Percentiles rank a stretch among this genome's conserved stretches.
Conservation (phyloP, 1,284 basidiomycete species). For the Sanghuangporus weigelae region DNA sequence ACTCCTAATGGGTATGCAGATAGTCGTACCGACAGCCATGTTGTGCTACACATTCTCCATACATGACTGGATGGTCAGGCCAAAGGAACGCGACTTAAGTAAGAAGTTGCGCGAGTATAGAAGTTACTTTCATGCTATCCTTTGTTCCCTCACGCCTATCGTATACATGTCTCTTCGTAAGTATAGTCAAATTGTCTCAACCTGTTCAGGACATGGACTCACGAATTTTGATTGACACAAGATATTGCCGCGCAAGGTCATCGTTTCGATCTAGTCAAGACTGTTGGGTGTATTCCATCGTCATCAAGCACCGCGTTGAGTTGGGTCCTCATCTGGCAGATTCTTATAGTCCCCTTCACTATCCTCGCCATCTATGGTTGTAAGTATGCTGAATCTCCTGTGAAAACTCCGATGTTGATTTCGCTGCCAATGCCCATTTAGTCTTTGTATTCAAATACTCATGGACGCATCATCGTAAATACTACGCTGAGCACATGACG, state of each 20-base stretch:
- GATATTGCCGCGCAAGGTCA: slow-evolving; percentile 62
- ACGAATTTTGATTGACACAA: slow-evolving; percentile 23
- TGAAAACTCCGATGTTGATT: not conserved
- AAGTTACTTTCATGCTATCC: slow-evolving; percentile 40
- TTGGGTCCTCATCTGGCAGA: slow-evolving; percentile 46
- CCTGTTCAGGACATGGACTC: not conserved
- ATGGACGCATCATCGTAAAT: not conserved
- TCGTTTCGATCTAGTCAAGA: slow-evolving; percentile 60
- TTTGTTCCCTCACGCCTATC: slow-evolving; percentile 51
- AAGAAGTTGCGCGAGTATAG: slow-evolving; percentile 33
- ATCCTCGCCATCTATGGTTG: not conserved
- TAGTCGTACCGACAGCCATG: slow-evolving; percentile 54
- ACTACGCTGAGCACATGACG: not conserved
- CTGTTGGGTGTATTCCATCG: slow-evolving; percentile 60
- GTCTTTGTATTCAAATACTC: slow-evolving; percentile 6
- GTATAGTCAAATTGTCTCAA: slow-evolving; percentile 24
- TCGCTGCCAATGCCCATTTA: not conserved
- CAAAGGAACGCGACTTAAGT: slow-evolving; percentile 29
- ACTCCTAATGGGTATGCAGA: slow-evolving; percentile 36
- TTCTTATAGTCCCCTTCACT: slow-evolving; percentile 46
- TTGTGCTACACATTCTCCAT: slow-evolving; percentile 35
- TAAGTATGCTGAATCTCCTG: not conserved
- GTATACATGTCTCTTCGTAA: slow-evolving; percentile 55
- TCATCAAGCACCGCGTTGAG: slow-evolving; percentile 48
- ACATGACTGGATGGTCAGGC: slow-evolving; percentile 25